Base-by-base conservation (phyloP, 192 early-diverging fungal species). In the Obelidium mucronatum region DNA sequence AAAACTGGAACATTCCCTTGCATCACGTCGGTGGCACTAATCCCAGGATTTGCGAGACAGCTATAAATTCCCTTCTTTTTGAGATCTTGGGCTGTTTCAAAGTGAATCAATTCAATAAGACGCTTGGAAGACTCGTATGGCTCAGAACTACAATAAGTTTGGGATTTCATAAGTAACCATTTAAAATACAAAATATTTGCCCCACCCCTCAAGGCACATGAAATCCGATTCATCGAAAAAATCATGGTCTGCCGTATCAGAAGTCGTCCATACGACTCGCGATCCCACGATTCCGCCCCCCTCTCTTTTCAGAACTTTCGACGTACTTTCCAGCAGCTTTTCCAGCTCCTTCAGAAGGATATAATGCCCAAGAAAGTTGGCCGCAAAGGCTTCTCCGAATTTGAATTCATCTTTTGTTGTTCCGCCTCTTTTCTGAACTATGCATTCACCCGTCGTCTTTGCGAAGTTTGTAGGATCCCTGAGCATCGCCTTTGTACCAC, bases 111-210 rank as follows among this genome's bases (percentile, higher is more conserved):
- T 53, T 88, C 87, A 24, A 79, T 68, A 6, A 86, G 31, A 0
- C 84, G 74, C 68, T 88, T 88, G 56, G 84, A 84, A 2, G 75
- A 76, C 62, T 88, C 87, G 61, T 88, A 88, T 5, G 87, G 84
- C 22, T 83, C 54, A 15, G 59, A 39, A 28, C 79, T 85, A 40
- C 30, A n/a, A 36, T 19, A 22, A 1, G 31, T 60, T 22, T 28
- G 22, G 28, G 58, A 15, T 60, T 15, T 1, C 30, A 31, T 60
- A n/a, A n/a, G n/a, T n/a, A n/a, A n/a, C n/a, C n/a, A n/a, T n/a
- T n/a, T 17, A 74, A 13, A 44, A 19, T 13, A 73, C 74, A 74
- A 69, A 15, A 28, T 76, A 28, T 31, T 17, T 37, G 2, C 33
- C 67, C 30, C 56, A 79, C 75, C 86, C 82, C 33, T 79, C 73